phyloP scores from a whole-genome alignment of 345 rosid species.

The Eucalyptus marginata region DNA sequence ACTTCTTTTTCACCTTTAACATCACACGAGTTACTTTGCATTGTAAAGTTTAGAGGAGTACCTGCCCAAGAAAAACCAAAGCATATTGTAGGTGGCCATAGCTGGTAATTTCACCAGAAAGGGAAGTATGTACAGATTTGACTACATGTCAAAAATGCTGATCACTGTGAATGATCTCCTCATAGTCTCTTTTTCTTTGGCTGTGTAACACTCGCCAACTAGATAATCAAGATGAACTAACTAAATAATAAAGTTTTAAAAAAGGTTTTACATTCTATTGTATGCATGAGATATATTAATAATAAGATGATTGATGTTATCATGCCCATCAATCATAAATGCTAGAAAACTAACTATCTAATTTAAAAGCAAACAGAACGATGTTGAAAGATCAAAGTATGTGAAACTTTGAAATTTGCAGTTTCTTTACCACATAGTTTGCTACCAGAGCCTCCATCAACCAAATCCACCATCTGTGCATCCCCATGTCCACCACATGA shows the following conservation, averaged over 20 bases:
- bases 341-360: not conserved
- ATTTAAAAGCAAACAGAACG: not conserved
- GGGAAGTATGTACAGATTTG: not conserved
- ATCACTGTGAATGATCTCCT: not conserved
- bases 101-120: not conserved
- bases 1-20: not conserved
- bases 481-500: not conserved
- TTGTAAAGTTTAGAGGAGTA: constrained; percentile 12
- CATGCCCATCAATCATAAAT: not conserved
- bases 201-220: not conserved
- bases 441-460: not conserved
- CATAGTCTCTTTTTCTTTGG: not conserved
- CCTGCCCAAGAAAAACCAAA: constrained; percentile 10
- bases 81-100: not conserved
- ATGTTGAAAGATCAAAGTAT: not conserved
- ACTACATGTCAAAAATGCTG: not conserved
- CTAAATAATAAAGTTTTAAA: not conserved
- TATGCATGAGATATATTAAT: not conserved
- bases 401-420: not conserved
- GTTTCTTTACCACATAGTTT: not conserved
- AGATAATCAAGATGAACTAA: not conserved
- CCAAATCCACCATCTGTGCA: not conserved
- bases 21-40: constrained; percentile 1
- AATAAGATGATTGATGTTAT: not conserved
- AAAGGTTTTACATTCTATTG: not conserved